Conservation (phyloP, 2,329 filamentous ascomycete genomes). For the Verticillium isaacii region DNA sequence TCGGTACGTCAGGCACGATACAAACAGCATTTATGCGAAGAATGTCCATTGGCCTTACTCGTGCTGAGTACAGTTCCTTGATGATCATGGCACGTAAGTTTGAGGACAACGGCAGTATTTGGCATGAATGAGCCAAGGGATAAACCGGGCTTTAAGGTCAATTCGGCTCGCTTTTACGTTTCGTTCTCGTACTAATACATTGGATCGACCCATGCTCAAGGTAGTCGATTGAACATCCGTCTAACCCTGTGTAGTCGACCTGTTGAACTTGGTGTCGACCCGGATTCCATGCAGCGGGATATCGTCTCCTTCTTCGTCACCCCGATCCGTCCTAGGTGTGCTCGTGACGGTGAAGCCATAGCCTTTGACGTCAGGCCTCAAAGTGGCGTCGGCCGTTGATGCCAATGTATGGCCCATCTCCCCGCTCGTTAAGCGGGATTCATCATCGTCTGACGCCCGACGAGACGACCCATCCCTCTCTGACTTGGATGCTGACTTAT, state of each 20-base stretch:
- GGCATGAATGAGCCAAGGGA: no score
- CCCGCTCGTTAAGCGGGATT: slow-evolving; percentile 16
- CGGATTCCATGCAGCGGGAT: slow-evolving; percentile 32
- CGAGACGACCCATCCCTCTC: slow-evolving; percentile 22
- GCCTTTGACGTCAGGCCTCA: slow-evolving; percentile 26
- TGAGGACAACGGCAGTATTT: no score
- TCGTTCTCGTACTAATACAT: neutral
- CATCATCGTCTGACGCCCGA: slow-evolving; percentile 22
- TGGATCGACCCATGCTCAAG: neutral
- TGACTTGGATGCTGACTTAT: slow-evolving; percentile 4
- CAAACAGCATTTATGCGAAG: no score
- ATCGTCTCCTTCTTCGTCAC: slow-evolving; percentile 26
- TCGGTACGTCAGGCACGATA: no score
- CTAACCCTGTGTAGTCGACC: slow-evolving; percentile 9
- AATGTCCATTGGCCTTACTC: no score
- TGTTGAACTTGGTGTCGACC: slow-evolving; percentile 30
- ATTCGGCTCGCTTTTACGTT: neutral
- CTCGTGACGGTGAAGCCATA: slow-evolving; percentile 25
- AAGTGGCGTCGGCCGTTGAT: slow-evolving; percentile 12
- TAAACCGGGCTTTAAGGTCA: neutral
- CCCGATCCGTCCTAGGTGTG: slow-evolving; percentile 19
- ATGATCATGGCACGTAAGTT: no score
- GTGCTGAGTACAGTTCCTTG: no score
- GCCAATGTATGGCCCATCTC: neutral
- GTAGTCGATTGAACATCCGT: neutral